These are phyloP conservation scores for Haematococcus lacustris DNA, from an alignment of 139 green algal genomes.

Conservation along the genomic window DNA sequence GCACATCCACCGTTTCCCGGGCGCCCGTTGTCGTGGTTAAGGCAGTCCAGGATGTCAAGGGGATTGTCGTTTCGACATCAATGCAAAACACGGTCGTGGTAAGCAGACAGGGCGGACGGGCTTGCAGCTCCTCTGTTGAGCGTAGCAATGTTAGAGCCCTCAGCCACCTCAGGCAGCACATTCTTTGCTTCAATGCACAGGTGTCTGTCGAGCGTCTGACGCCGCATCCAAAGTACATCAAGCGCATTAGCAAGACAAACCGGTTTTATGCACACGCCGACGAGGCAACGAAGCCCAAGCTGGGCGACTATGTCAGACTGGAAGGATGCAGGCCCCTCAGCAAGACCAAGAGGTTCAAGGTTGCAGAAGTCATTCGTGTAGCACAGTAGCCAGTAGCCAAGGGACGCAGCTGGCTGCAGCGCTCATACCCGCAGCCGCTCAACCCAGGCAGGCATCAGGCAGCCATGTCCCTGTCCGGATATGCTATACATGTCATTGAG, in stretches of 20 bases:
- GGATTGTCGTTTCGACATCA: constrained; percentile 33
- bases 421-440: too few relatives aligned
- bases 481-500: too few relatives aligned
- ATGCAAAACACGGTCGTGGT: constrained; percentile 39
- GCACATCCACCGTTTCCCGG: constrained; percentile 4
- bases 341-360: constrained; percentile 51
- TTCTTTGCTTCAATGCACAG: too few relatives aligned
- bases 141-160: too few relatives aligned
- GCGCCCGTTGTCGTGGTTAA: constrained; percentile 21
- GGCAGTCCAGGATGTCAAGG: constrained; percentile 45
- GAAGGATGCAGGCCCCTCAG: constrained; percentile 38
- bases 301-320: constrained; percentile 51
- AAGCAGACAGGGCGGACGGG: too few relatives aligned
- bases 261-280: constrained; percentile 37
- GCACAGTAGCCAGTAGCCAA: too few relatives aligned
- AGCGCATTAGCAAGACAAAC: constrained; percentile 43
- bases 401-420: too few relatives aligned
- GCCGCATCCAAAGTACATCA: constrained; percentile 36
- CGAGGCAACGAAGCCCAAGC: constrained; percentile 1
- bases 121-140: too few relatives aligned
- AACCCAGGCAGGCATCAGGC: too few relatives aligned
- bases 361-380: constrained; percentile 39
- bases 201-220: constrained; percentile 36
- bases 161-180: too few relatives aligned
- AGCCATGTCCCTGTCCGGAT: too few relatives aligned